Conservation (phyloP, 495 filamentous ascomycete genomes). For the Astrocystis sublimbata region DNA sequence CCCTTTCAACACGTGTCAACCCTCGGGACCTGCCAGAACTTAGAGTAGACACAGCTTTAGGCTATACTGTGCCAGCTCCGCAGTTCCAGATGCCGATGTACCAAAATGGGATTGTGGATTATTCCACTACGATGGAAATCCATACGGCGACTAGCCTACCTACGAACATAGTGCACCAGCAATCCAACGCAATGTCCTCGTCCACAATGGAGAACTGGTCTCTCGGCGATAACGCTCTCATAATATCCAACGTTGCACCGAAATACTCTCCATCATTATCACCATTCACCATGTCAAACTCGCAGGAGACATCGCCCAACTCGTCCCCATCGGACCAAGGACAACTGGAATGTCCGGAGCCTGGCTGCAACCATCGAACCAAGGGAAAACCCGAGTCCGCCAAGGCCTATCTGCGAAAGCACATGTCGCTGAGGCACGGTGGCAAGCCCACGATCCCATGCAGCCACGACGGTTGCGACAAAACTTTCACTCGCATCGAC, state of each 20-base stretch:
- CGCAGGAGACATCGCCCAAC: not conserved
- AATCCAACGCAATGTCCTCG: not conserved
- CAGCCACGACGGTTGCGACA: not conserved
- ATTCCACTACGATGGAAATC: not conserved
- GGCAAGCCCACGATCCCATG: not conserved
- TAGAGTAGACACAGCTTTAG: not conserved
- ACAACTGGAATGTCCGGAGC: not conserved
- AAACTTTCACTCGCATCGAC: not conserved
- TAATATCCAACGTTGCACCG: no score
- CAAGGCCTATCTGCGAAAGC: slow-evolving; percentile 3
- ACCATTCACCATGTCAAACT: not conserved
- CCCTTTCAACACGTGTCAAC: not conserved
- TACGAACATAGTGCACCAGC: not conserved
- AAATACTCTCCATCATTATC: not conserved
- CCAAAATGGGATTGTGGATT: not conserved
- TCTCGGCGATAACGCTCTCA: not conserved
- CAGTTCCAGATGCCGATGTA: not conserved
- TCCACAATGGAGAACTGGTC: not conserved
- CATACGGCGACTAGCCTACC: not conserved
- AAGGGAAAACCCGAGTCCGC: not conserved
- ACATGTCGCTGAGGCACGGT: not conserved
- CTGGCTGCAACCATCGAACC: not conserved
- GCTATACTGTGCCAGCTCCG: not conserved
- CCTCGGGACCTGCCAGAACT: not conserved
- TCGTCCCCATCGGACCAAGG: not conserved